These are phyloP conservation scores for Colletotrichum gigasporum DNA, from an alignment of 2,329 filamentous ascomycete genomes.

Conservation along the genomic window DNA sequence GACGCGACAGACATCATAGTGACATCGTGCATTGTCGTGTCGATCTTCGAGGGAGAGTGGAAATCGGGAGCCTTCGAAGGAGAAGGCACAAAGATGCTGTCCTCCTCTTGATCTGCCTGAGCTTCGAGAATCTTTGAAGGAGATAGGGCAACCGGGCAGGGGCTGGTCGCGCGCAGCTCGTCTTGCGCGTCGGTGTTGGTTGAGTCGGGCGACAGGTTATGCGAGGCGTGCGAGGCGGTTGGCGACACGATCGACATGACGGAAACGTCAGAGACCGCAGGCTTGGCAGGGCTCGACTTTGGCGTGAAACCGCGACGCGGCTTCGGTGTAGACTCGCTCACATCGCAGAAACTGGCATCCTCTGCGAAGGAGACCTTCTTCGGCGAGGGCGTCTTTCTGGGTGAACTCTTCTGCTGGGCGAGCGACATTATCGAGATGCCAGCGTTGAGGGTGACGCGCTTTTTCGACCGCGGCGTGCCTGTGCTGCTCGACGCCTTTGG, in stretches of 20 bases:
- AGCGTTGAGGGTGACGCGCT: neutral
- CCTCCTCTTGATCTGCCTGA: neutral
- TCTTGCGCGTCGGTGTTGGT: neutral
- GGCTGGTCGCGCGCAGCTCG: neutral
- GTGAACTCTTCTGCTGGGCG: neutral
- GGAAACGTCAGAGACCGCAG: constrained; percentile 9
- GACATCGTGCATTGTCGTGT: constrained; percentile 21
- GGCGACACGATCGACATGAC: constrained; percentile 13
- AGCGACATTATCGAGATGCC: neutral
- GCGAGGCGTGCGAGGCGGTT: neutral
- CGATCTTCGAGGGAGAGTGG: constrained; percentile 15
- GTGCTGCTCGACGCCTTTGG: constrained; percentile 8
- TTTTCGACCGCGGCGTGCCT: constrained; percentile 8
- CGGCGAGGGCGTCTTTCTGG: constrained; percentile 8
- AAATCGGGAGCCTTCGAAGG: neutral
- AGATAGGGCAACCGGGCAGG: too few species aligned
- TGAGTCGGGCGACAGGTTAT: neutral
- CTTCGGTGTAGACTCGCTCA: constrained; percentile 2
- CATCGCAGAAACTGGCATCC: constrained; percentile 1
- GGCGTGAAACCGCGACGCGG: neutral
- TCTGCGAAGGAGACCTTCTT: constrained; percentile 26
- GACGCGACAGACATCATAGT: constrained; percentile 18
- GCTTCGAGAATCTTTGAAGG: neutral
- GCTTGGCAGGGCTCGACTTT: constrained; percentile 13
- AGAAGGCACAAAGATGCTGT: neutral